Percentiles rank a stretch among this genome's conserved stretches.
phyloP scores from a whole-genome alignment of 805 yeast species.

The Pichia cabralensis region DNA sequence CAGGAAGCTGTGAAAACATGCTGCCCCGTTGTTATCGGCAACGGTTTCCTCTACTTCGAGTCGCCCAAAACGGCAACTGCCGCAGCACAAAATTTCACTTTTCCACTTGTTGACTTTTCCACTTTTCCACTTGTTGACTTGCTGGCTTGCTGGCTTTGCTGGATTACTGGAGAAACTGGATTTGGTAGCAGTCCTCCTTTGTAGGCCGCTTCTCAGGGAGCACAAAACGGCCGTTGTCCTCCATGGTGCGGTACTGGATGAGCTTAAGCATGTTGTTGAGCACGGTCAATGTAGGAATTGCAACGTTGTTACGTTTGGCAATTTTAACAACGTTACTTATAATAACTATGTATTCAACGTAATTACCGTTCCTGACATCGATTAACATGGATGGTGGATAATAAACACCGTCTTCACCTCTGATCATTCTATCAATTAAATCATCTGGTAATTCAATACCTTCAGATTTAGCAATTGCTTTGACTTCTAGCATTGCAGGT shows the following conservation, averaged over 20 bases:
- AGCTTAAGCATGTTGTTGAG: slow-evolving; percentile 20
- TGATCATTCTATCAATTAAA: slow-evolving; percentile 31
- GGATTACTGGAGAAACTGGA: slow-evolving; percentile 2
- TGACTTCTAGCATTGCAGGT: slow-evolving; percentile 37
- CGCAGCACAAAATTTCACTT: too few species aligned
- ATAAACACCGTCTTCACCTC: slow-evolving; percentile 30
- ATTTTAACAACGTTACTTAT: slow-evolving; percentile 29
- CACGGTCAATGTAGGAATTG: slow-evolving; percentile 22
- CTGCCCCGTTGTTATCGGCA: too few species aligned
- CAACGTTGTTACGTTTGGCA: slow-evolving; percentile 20
- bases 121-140: too few species aligned
- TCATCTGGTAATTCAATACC: slow-evolving; percentile 30
- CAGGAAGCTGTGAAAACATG: too few species aligned
- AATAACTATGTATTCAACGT: slow-evolving; percentile 32
- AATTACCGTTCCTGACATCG: slow-evolving; percentile 31
- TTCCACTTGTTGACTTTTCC: too few species aligned
- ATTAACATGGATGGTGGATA: slow-evolving; percentile 41
- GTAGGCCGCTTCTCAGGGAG: slow-evolving; percentile 23
- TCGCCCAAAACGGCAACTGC: too few species aligned
- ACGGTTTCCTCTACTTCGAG: too few species aligned
- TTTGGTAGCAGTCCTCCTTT: slow-evolving; percentile 15
- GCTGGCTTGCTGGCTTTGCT: too few species aligned
- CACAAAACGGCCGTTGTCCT: slow-evolving; percentile 17
- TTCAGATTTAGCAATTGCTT: slow-evolving; percentile 34
- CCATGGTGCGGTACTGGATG: slow-evolving; percentile 24